Evolutionary conservation across 305 asterid species (phyloP), one percentile per base, ranked within the genome.

Genomic region (Rubia balearica): DNA sequence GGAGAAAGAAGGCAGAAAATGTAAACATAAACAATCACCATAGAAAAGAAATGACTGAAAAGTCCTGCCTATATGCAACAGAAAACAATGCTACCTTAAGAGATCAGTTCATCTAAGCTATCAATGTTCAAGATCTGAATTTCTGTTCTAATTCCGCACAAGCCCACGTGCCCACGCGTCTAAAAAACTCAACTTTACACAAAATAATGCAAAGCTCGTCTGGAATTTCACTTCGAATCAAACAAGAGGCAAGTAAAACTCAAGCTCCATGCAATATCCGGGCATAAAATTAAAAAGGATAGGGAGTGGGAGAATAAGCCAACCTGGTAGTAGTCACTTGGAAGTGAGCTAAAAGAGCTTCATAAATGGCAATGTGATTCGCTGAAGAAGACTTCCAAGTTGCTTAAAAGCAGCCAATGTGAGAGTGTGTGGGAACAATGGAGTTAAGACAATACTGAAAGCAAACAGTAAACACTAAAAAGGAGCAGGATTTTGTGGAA

Each of bases 61-160:
- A 51, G 12, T 57, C 24, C 8, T 19, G 12, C n/a, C 7, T 3
- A 73, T 22, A 45, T n/a, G 9, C 2, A 56, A 40, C 38, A 19
- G 21, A 21, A 43, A 30, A 59, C 61, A n/a, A 43, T 27, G 13
- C 53, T n/a, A 59, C 14, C 62, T 57, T 48, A 16, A 45, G 61
- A 74, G 77, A 73, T 73, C 76, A 73, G 51, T 22, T 55, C 16
- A 36, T 42, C 16, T 66, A 43, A 42, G 17, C 24, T 56, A 33
- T 42, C 56, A 59, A 73, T 22, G 65, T 56, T 38, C 65, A 65
- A 73, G 77, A 73, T 73, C 77, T 73, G 73, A 73, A 67, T 67
- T 67, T 45, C 17, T 73, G 73, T 43, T 57, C 61, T 72, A 73
- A 67, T 43, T 69, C 19, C 33, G 22, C 24, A 67, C 69, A 24